Base-by-base conservation (phyloP, 192 early-diverging fungal species). In the Coemansia sp. region DNA sequence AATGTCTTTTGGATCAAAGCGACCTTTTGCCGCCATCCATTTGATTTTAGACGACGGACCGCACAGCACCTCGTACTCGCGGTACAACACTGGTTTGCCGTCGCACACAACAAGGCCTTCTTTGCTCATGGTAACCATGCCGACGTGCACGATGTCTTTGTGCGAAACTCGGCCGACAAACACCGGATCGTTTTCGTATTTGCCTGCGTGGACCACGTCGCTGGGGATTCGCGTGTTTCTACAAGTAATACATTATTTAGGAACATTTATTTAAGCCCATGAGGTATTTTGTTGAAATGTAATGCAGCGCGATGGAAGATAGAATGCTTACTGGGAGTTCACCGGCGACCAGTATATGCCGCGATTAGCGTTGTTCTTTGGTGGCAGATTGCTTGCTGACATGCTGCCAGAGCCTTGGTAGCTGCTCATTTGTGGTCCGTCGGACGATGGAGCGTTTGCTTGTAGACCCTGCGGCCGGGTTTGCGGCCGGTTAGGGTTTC, bases 21-120 rank as follows among this genome's bases (percentile, higher is more conserved):
- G 51, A 28, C 74, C 69, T 17, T 54, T 42, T 12, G 36, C 62
- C 1, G 44, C 12, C 6, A 61, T 37, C 74, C 74, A 77, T 47
- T 60, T 65, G 37, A 60, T 51, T 4, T 38, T 20, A 9, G 53
- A 26, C 4, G 44, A 11, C 0, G 68, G 40, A 0, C 68, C 74
- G 37, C 74, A 77, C 11, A 77, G 61, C 2, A 77, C 59, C 60
- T 77, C 69, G 55, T 64, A 77, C 5, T 68, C 61, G 59, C 63
- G 68, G 69, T 68, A 71, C 51, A 71, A 24, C 38, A 67, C 11
- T 11, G 66, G 52, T 34, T 71, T 71, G 26, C 74, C 74, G 46
- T 77, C 66, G 54, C 67, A 68, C 18, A 63, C 49, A 4, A 71
- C 57, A 17, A 77, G 66, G 1, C 74, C 74, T 47, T 63, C 74